Evolutionary conservation across 2,329 filamentous ascomycete species (phyloP).

Genomic region (Cladophialophora bantiana): DNA sequence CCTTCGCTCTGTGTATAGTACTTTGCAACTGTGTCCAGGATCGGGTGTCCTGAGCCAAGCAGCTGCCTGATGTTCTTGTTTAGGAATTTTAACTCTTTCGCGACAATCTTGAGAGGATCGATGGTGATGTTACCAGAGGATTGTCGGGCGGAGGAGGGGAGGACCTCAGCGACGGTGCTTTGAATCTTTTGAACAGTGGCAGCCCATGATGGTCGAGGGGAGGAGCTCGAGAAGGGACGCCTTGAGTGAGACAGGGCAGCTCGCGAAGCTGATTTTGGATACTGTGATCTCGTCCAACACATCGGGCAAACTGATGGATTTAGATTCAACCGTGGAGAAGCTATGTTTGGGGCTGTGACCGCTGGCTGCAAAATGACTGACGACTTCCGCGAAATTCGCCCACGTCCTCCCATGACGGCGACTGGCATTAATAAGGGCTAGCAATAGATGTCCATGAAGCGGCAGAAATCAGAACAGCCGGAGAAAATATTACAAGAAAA

Average conservation of each 20-base stretch:
- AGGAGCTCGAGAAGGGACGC: slow-evolving; percentile 32
- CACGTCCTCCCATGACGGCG: slow-evolving; percentile 25
- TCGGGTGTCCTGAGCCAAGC: slow-evolving; percentile 92
- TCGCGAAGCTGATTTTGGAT: slow-evolving; percentile 1
- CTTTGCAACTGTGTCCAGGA: slow-evolving; percentile 92
- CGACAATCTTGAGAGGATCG: slow-evolving; percentile 87
- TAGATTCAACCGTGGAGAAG: slow-evolving; percentile 18
- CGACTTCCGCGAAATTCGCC: slow-evolving; percentile 26
- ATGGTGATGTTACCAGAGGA: slow-evolving; percentile 69
- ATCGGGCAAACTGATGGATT: slow-evolving; percentile 28
- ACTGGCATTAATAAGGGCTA: slow-evolving; percentile 6
- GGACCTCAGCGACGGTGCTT: slow-evolving; percentile 52
- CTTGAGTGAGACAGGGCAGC: slow-evolving; percentile 13
- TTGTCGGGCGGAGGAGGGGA: slow-evolving; percentile 44
- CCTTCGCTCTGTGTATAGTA: slow-evolving; percentile 98
- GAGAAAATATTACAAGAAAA: slow-evolving; percentile 4
- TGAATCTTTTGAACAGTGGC: slow-evolving; percentile 62
- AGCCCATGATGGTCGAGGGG: slow-evolving; percentile 44
- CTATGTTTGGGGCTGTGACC: slow-evolving; percentile 13
- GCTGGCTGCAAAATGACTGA: slow-evolving; percentile 22
- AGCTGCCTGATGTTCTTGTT: slow-evolving; percentile 92
- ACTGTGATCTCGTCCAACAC: slow-evolving; percentile 32
- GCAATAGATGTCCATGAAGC: slow-evolving; percentile 26
- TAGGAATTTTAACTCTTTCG: slow-evolving; percentile 95
- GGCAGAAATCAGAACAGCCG: not conserved